Conservation (phyloP, 2,329 filamentous ascomycete species). For the Dryadomyces quercivorus region DNA sequence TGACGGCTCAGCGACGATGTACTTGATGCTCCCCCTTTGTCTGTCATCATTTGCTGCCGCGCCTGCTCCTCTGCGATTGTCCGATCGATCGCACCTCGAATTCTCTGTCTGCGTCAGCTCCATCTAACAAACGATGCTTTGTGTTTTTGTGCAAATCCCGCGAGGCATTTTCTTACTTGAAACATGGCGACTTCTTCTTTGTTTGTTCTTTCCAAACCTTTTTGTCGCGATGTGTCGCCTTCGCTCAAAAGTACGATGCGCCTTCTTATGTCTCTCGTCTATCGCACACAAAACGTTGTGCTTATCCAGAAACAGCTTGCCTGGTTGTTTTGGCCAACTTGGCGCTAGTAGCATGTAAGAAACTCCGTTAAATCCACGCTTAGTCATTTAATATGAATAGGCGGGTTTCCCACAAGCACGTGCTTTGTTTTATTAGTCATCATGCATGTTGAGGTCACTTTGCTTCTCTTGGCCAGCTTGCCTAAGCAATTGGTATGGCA, state of each 20-base stretch:
- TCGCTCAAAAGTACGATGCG: background rate
- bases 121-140: background rate
- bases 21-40: constrained; percentile 26
- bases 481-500: background rate
- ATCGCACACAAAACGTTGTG: background rate
- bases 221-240: background rate
- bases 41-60: constrained; percentile 47
- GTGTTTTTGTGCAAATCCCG: background rate
- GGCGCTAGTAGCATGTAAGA: background rate
- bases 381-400: background rate
- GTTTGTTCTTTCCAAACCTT: background rate
- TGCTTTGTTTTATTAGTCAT: background rate
- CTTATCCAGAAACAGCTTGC: background rate
- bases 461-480: background rate
- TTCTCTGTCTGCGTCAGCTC: constrained; percentile 40
- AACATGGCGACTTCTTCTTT: background rate
- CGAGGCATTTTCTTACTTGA: background rate
- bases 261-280: background rate
- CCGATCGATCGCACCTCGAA: constrained; percentile 75
- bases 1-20: constrained; percentile 27
- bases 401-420: background rate
- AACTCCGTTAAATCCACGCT: background rate
- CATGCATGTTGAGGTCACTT: background rate
- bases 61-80: constrained; percentile 88
- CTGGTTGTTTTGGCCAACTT: background rate